These are phyloP conservation scores for Aspergillus campestris DNA, from an alignment of 495 filamentous ascomycete genomes.

Conservation along the genomic window DNA sequence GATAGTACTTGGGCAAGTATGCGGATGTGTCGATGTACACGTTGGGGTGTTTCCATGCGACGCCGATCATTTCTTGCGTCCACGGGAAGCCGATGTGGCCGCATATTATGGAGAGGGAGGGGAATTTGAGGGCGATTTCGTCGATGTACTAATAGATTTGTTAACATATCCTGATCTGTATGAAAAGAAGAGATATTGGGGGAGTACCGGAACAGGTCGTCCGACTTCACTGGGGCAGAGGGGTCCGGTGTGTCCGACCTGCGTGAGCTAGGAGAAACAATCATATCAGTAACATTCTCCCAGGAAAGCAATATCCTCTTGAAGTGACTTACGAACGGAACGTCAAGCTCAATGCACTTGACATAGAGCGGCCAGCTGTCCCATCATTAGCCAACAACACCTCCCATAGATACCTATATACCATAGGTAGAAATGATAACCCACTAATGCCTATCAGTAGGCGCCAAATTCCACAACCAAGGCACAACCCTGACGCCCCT, in stretches of 20 bases:
- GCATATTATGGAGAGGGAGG: background rate
- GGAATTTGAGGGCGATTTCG: slow-evolving; percentile 1
- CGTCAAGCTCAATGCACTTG: slow-evolving; percentile 3
- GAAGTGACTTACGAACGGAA: background rate
- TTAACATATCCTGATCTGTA: no score
- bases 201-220: background rate
- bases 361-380: background rate
- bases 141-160: no score
- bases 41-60: slow-evolving; percentile 4
- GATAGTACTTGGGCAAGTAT: background rate
- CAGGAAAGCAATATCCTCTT: background rate
- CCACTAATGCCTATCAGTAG: slow-evolving; percentile 1
- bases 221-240: slow-evolving; percentile 4
- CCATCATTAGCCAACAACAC: no score
- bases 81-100: slow-evolving; percentile 2
- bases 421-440: no score
- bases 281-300: no score
- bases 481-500: background rate
- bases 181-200: no score
- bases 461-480: slow-evolving; percentile 2
- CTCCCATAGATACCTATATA: no score
- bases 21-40: slow-evolving; percentile 3
- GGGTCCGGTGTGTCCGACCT: slow-evolving; percentile 3
- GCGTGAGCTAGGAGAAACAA: background rate
- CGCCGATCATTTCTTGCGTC: slow-evolving; percentile 1